A percentile compares a stretch with the other conserved stretches of the same genome.
phyloP scores from a whole-genome alignment of 495 filamentous ascomycete species.

The Aspergillus funiculosus region DNA sequence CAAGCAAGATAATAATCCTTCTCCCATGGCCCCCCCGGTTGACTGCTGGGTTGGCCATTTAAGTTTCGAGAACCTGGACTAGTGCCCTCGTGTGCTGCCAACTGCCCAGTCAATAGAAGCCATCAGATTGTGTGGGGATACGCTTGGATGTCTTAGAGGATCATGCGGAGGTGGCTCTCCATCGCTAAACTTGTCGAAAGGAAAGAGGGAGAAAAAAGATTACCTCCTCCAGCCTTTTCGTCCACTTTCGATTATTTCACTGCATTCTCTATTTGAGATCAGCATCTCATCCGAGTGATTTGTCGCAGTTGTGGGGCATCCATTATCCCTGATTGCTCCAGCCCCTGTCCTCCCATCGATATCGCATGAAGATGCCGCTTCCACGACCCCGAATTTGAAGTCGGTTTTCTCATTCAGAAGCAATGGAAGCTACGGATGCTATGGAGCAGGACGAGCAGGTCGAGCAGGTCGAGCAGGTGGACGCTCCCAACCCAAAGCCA shows the following conservation, averaged over 20 bases:
- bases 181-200: neutral
- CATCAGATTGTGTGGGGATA: conserved; percentile 1
- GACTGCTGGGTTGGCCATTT: conserved; percentile 1
- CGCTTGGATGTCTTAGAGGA: neutral
- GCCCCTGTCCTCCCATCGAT: neutral
- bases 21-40: neutral
- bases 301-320: too few species aligned
- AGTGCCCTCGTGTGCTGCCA: neutral
- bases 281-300: neutral
- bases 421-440: conserved; percentile 8
- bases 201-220: neutral
- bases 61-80: neutral
- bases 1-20: neutral
- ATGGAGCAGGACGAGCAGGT: conserved; percentile 18
- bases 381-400: neutral
- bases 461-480: conserved; percentile 14
- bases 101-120: too few species aligned
- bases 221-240: neutral
- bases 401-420: neutral
- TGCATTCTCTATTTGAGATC: neutral
- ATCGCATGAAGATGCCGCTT: conserved; percentile 11
- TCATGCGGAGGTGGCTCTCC: conserved; percentile 6
- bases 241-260: neutral
- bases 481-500: conserved; percentile 12
- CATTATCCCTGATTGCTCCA: too few species aligned